Evolutionary conservation across 2,329 filamentous ascomycete genomes (phyloP).

Genomic region (Samsoniella hepiali): DNA sequence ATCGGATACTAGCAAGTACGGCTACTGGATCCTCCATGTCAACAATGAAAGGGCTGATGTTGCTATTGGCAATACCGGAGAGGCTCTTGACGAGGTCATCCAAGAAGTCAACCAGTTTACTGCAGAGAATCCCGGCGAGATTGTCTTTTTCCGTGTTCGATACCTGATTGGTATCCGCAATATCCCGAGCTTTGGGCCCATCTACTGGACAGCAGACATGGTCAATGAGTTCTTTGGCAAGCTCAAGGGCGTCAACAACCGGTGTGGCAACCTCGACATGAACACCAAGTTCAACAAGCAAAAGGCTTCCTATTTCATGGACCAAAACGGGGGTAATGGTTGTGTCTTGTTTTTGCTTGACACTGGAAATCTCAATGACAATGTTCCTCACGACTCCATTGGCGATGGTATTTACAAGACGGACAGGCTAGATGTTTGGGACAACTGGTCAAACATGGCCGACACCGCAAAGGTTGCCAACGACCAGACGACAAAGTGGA

Average conservation of each 20-base stretch:
- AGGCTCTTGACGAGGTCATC: conserved; percentile 41
- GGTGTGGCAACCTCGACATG: conserved; percentile 30
- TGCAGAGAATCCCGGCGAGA: conserved; percentile 39
- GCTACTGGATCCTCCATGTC: conserved; percentile 43
- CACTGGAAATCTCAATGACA: conserved; percentile 22
- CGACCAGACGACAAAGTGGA: conserved; percentile 25
- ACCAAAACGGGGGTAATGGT: conserved; percentile 31
- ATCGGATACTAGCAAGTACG: conserved; percentile 20
- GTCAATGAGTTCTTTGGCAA: conserved; percentile 42
- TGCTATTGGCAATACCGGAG: conserved; percentile 45
- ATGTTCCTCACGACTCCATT: conserved; percentile 25
- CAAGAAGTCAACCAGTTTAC: conserved; percentile 45
- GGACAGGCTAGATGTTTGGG: conserved; percentile 25
- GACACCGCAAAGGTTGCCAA: conserved; percentile 27
- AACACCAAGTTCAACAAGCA: conserved; percentile 27
- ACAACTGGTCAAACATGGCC: conserved; percentile 32
- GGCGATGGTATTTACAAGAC: conserved; percentile 31
- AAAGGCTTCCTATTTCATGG: conserved; percentile 30
- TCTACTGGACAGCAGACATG: conserved; percentile 36
- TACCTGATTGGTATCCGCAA: conserved; percentile 41
- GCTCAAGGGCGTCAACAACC: conserved; percentile 40
- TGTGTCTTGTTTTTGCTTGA: conserved; percentile 34
- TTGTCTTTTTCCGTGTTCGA: conserved; percentile 45
- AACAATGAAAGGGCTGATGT: conserved; percentile 32
- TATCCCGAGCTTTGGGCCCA: conserved; percentile 26